These are phyloP conservation scores for Colletotrichum eleusines DNA, from an alignment of 2,329 filamentous ascomycete species.

Conservation along the genomic window DNA sequence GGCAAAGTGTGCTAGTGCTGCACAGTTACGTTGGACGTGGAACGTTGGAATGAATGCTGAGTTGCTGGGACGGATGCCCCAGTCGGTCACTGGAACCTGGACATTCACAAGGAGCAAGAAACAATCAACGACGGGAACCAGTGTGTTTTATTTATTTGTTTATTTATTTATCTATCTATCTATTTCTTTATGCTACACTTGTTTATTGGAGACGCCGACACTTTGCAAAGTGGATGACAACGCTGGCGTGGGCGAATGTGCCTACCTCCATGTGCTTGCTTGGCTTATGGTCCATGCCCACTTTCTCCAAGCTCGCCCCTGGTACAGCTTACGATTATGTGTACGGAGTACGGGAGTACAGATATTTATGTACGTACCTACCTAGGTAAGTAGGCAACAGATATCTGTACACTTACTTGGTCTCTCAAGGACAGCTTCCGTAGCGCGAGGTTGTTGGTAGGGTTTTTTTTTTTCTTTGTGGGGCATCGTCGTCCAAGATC, in stretches of 20 bases:
- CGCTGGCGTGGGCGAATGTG: not conserved
- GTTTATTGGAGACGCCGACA: no score
- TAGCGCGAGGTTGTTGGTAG: not conserved
- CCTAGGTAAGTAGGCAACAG: no score
- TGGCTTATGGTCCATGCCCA: not conserved
- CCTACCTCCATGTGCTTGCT: not conserved
- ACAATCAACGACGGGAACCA: not conserved
- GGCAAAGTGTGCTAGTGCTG: constrained; percentile 30
- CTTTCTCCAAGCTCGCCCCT: not conserved
- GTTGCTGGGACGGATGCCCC: not conserved
- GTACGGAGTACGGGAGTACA: no score
- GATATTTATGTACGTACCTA: no score
- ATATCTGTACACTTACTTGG: not conserved
- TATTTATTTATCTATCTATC: no score
- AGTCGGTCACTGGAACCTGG: not conserved
- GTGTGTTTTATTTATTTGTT: not conserved
- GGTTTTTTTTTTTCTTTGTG: constrained; percentile 27
- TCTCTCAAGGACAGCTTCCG: not conserved
- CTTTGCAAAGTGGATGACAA: not conserved
- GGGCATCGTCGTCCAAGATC: constrained; percentile 24
- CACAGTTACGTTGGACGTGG: constrained; percentile 39
- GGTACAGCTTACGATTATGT: no score
- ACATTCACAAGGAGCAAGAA: constrained; percentile 1
- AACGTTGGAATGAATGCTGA: constrained; percentile 8
- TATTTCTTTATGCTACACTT: no score